A percentile compares a stretch with the other conserved stretches of the same genome.
phyloP scores from a whole-genome alignment of 1,284 basidiomycete species.

The Cerioporus squamosus region DNA sequence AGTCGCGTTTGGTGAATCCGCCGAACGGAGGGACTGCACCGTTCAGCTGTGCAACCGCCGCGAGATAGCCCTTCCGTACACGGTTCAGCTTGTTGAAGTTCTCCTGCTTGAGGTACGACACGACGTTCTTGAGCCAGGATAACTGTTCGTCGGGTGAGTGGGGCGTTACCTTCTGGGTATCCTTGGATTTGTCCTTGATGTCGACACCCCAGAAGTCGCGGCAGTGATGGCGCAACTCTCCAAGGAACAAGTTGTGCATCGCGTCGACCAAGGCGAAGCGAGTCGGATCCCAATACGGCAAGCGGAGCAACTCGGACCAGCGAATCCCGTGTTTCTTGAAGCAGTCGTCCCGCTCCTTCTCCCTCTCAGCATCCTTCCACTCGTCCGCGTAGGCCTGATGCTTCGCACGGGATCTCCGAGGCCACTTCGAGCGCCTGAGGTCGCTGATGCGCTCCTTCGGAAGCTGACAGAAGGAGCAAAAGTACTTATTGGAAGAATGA shows the following conservation, averaged over 20 bases:
- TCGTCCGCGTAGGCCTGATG: slow-evolving; percentile 19
- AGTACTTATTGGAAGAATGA: slow-evolving; percentile 7
- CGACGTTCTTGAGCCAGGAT: neutral
- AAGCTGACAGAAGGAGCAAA: slow-evolving; percentile 26
- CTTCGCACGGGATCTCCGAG: slow-evolving; percentile 2
- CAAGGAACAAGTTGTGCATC: slow-evolving; percentile 14
- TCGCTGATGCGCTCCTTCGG: slow-evolving; percentile 4
- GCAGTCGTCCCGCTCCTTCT: slow-evolving; percentile 22
- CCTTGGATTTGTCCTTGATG: neutral
- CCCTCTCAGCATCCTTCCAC: slow-evolving; percentile 34
- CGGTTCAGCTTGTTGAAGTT: too few relatives aligned
- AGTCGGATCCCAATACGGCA: slow-evolving; percentile 45
- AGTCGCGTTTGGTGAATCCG: too few relatives aligned
- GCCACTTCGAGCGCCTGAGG: slow-evolving; percentile 14
- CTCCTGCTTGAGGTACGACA: neutral
- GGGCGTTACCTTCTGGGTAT: neutral
- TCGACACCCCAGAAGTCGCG: neutral
- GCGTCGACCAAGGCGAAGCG: slow-evolving; percentile 20
- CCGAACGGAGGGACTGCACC: too few relatives aligned
- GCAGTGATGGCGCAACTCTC: slow-evolving; percentile 7
- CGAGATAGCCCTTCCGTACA: too few relatives aligned
- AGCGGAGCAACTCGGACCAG: slow-evolving; percentile 40
- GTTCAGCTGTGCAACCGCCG: too few relatives aligned
- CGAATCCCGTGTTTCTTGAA: slow-evolving; percentile 35
- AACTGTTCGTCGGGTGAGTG: neutral